phyloP scores from a whole-genome alignment of 768 basidiomycete species.

The Trametes elegans region DNA sequence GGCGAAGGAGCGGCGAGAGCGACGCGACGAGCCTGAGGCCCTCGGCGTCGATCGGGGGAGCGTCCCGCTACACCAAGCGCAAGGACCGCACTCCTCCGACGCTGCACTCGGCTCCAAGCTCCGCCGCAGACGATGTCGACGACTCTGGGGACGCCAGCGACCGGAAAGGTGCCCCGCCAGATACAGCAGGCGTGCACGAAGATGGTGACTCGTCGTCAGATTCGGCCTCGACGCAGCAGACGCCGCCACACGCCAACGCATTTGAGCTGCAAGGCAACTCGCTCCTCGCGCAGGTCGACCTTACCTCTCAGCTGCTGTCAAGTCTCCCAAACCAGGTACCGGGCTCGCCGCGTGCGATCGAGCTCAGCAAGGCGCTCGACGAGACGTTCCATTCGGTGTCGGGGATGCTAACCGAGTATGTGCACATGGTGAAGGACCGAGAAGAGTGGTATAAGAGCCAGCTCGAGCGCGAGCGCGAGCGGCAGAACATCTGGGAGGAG shows the following conservation, averaged over 20 bases:
- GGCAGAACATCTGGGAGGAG: slow-evolving; percentile 83
- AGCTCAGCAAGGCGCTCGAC: slow-evolving; percentile 30
- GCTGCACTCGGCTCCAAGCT: slow-evolving; percentile 20
- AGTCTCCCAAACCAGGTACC: slow-evolving; percentile 38
- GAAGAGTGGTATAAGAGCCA: slow-evolving; percentile 76
- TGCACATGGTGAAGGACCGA: slow-evolving; percentile 68
- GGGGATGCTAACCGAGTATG: slow-evolving; percentile 61
- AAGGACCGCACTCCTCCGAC: slow-evolving; percentile 5
- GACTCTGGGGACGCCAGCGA: slow-evolving; percentile 10
- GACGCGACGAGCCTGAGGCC: slow-evolving; percentile 34
- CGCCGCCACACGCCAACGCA: slow-evolving; percentile 54
- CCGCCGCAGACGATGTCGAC: slow-evolving; percentile 26
- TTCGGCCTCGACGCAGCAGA: slow-evolving; percentile 37
- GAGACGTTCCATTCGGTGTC: slow-evolving; percentile 55
- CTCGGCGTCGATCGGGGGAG: slow-evolving; percentile 10
- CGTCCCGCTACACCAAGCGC: neutral
- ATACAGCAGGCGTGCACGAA: slow-evolving; percentile 28
- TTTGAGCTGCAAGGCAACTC: slow-evolving; percentile 73
- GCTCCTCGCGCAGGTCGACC: slow-evolving; percentile 72
- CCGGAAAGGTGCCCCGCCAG: slow-evolving; percentile 26
- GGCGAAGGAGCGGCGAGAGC: slow-evolving; percentile 47
- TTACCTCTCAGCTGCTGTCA: slow-evolving; percentile 63
- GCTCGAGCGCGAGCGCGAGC: slow-evolving; percentile 60
- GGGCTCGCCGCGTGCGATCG: slow-evolving; percentile 11
- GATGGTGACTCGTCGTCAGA: slow-evolving; percentile 46